Percentiles rank a stretch among this genome's conserved stretches.
phyloP scores from a whole-genome alignment of 345 rosid genomes.

The Salix koriyanagi region DNA sequence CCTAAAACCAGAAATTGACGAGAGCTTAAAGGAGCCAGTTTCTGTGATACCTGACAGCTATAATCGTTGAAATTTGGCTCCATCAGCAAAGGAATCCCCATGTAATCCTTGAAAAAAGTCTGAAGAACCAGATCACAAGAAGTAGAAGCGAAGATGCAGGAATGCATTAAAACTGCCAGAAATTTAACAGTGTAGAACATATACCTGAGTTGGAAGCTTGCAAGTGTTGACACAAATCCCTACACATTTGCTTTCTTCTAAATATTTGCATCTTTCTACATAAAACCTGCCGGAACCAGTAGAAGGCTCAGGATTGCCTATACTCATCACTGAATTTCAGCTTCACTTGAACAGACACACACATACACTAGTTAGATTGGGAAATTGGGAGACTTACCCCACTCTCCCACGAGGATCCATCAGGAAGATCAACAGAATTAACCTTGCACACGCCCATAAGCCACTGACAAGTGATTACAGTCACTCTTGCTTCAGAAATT shows the following conservation, averaged over 20 bases:
- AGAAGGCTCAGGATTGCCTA: too few species aligned
- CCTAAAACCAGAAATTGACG: not conserved
- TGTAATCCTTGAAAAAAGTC: constrained; percentile 76
- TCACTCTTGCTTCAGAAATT: constrained; percentile 64
- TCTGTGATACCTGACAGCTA: constrained; percentile 66
- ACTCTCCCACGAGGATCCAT: constrained; percentile 63
- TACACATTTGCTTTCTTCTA: constrained; percentile 90
- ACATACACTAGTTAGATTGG: not conserved
- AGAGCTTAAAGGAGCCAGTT: not conserved
- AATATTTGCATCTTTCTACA: constrained; percentile 82
- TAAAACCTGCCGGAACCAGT: constrained; percentile 49
- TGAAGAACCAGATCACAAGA: constrained; percentile 11
- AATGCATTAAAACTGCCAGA: not conserved
- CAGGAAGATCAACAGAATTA: constrained; percentile 69
- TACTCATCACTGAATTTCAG: too few species aligned
- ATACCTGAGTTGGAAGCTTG: constrained; percentile 91
- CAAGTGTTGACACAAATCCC: constrained; percentile 86
- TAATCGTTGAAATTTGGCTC: constrained; percentile 87
- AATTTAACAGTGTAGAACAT: not conserved
- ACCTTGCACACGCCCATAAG: constrained; percentile 76
- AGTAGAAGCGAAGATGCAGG: not conserved
- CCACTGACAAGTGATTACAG: constrained; percentile 88
- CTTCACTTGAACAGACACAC: too few species aligned
- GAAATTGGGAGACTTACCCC: constrained; percentile 47
- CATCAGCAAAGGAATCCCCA: constrained; percentile 84